Evolutionary conservation across 352 stramenopile species (phyloP).

Genomic region (Sclerospora graminicola): DNA sequence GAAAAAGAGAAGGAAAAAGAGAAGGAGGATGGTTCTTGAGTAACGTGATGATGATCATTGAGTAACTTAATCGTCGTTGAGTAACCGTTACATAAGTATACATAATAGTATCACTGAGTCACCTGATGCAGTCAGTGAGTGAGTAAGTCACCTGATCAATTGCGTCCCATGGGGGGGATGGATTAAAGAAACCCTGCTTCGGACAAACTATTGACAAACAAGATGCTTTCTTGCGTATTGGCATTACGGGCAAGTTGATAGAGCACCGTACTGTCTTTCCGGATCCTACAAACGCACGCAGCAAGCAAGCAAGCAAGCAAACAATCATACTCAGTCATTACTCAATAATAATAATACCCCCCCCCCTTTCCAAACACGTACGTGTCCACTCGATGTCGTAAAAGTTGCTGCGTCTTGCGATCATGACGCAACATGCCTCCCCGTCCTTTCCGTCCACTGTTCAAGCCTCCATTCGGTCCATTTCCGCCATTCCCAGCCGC

Average conservation of each 20-base stretch:
- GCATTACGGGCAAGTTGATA: conserved; percentile 79
- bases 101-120: too few species aligned
- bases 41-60: too few species aligned
- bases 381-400: conserved; percentile 78
- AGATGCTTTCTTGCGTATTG: conserved; percentile 82
- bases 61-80: too few species aligned
- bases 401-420: conserved; percentile 55
- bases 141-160: too few species aligned
- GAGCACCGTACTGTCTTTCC: conserved; percentile 75
- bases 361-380: conserved; percentile 22
- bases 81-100: too few species aligned
- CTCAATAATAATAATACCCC: too few species aligned
- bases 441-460: conserved; percentile 56
- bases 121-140: too few species aligned
- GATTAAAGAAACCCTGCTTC: conserved; percentile 73
- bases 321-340: too few species aligned
- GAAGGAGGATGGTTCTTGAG: too few species aligned
- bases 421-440: conserved; percentile 67
- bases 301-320: too few species aligned
- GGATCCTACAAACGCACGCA: conserved; percentile 58
- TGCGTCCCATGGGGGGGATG: too few species aligned
- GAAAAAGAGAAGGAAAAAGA: too few species aligned
- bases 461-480: conserved; percentile 1
- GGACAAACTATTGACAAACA: conserved; percentile 85
- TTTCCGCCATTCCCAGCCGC: conserved; percentile 14